Conservation (phyloP, 2,329 filamentous ascomycete genomes). For the Rhinocladiella mackenziei region DNA sequence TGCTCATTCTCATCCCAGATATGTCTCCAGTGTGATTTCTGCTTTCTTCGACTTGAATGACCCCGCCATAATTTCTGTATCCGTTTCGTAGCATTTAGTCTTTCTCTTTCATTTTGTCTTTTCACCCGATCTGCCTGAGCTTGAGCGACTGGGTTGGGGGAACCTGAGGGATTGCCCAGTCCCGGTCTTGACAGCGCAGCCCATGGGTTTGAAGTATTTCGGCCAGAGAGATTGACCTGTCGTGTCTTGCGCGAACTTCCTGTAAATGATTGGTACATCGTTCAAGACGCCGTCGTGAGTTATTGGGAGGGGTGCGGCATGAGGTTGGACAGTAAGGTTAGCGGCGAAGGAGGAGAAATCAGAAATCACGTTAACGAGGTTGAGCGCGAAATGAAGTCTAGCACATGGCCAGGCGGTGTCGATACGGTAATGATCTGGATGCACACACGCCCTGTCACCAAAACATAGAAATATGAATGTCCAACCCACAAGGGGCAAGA, state of each 20-base stretch:
- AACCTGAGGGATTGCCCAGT: constrained; percentile 43
- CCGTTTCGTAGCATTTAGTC: constrained; percentile 65
- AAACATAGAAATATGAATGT: too few species aligned
- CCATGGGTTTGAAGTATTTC: constrained; percentile 70
- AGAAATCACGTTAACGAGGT: too few species aligned
- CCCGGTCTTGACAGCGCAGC: constrained; percentile 41
- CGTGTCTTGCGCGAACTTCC: constrained; percentile 79
- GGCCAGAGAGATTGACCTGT: constrained; percentile 90
- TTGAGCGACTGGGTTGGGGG: constrained; percentile 73
- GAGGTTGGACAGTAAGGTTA: too few species aligned
- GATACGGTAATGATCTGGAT: too few species aligned
- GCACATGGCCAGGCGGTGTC: too few species aligned
- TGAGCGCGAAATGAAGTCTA: too few species aligned
- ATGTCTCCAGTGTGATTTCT: constrained; percentile 56
- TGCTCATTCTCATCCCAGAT: constrained; percentile 61
- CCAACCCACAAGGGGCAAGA: too few species aligned
- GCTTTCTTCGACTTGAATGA: constrained; percentile 57
- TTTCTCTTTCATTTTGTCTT: constrained; percentile 75
- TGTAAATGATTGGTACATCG: constrained; percentile 89
- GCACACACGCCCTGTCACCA: too few species aligned
- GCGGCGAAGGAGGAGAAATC: too few species aligned
- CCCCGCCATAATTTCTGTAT: constrained; percentile 84
- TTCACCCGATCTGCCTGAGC: constrained; percentile 81
- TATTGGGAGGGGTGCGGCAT: background rate
- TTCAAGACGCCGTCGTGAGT: background rate